Percentiles rank a stretch among this genome's conserved stretches.
Evolutionary conservation across 2,329 filamentous ascomycete species (phyloP).

Genomic region (Nigrospora osmanthi): DNA sequence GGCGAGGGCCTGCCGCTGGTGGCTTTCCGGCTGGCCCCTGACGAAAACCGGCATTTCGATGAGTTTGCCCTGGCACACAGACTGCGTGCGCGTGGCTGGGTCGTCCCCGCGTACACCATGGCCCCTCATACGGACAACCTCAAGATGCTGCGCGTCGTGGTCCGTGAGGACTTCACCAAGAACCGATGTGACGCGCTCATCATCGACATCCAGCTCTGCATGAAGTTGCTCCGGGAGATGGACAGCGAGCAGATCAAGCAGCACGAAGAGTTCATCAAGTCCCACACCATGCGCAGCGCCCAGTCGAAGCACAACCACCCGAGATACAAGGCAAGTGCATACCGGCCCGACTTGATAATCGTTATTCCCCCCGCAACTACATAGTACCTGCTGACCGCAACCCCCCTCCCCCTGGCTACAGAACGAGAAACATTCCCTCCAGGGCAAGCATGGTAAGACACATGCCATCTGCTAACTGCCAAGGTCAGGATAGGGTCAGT

Average conservation of each 20-base stretch:
- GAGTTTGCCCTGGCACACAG: constrained; percentile 79
- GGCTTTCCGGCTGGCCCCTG: constrained; percentile 68
- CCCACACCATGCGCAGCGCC: constrained; percentile 44
- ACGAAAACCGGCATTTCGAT: constrained; percentile 55
- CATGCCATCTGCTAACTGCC: constrained; percentile 67
- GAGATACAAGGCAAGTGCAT: constrained; percentile 37
- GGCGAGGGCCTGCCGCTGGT: constrained; percentile 82
- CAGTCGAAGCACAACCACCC: constrained; percentile 45
- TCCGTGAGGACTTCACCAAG: constrained; percentile 85
- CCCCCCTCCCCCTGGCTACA: constrained; percentile 18
- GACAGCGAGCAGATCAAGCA: constrained; percentile 63
- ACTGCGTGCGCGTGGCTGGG: constrained; percentile 81
- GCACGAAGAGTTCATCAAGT: constrained; percentile 58
- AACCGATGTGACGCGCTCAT: constrained; percentile 74
- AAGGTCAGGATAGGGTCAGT: background rate
- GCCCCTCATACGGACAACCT: constrained; percentile 75
- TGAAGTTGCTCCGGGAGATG: constrained; percentile 64
- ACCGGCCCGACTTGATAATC: background rate
- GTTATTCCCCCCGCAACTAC: too few species aligned
- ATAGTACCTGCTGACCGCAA: background rate
- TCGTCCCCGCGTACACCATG: constrained; percentile 96
- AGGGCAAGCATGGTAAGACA: constrained; percentile 86
- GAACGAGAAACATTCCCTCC: constrained; percentile 77
- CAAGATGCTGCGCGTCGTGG: constrained; percentile 88
- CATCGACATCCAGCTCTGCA: constrained; percentile 68